Evolutionary conservation across 2,329 filamentous ascomycete genomes (phyloP).

Genomic region (Colletotrichum viniferum): DNA sequence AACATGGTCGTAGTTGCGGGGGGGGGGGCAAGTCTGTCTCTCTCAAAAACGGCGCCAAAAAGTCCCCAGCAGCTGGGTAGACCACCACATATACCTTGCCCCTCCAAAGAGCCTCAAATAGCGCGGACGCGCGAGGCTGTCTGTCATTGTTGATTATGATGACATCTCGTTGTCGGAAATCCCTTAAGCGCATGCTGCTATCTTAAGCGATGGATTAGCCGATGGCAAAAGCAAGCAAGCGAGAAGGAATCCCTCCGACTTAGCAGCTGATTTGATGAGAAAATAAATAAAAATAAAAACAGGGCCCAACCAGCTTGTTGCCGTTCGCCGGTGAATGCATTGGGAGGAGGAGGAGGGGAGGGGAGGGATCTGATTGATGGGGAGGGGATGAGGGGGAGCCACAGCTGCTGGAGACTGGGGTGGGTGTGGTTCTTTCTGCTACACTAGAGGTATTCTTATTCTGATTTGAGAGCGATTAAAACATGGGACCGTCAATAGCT

Average conservation of each 20-base stretch:
- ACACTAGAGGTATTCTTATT: conserved; percentile 10
- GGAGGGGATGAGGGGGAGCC: neutral
- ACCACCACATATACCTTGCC: no score
- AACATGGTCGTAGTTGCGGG: no score
- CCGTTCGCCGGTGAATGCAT: neutral
- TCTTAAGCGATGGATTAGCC: conserved; percentile 10
- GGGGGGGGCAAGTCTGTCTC: neutral
- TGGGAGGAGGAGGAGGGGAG: neutral
- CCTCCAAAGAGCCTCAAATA: no score
- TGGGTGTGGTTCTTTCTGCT: neutral
- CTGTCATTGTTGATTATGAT: no score
- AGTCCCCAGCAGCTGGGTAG: neutral
- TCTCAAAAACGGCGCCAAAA: neutral
- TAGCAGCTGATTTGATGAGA: neutral
- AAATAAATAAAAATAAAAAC: neutral
- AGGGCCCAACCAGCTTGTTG: neutral
- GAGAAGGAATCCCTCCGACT: conserved; percentile 1
- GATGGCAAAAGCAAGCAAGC: conserved; percentile 1
- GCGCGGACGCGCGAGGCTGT: no score
- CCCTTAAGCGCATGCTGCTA: neutral
- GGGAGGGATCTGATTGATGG: neutral
- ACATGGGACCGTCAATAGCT: neutral
- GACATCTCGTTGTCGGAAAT: neutral
- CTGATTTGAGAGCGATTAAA: conserved; percentile 3
- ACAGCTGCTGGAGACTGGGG: neutral